Evolutionary conservation across 2,329 filamentous ascomycete genomes (phyloP).

Genomic region (Exophiala spinifera): DNA sequence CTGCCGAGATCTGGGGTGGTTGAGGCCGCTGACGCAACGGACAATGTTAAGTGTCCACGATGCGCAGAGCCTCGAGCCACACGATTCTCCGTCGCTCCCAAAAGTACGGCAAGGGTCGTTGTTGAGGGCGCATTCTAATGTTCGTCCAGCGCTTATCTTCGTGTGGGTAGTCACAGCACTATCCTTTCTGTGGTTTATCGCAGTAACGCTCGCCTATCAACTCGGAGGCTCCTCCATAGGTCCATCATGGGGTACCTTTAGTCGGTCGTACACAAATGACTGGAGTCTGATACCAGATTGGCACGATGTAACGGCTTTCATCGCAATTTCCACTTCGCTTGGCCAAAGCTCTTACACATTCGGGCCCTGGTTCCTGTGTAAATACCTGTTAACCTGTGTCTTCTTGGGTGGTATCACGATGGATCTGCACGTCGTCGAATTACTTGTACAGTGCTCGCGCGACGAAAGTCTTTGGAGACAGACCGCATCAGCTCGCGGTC

Average conservation of each 20-base stretch:
- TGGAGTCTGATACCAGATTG: conserved; percentile 2
- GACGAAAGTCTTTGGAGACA: conserved; percentile 5
- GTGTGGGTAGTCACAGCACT: neutral
- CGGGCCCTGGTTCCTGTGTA: conserved; percentile 1
- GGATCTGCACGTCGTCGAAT: neutral
- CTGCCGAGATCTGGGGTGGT: neutral
- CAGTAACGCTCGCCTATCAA: neutral
- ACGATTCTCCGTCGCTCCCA: neutral
- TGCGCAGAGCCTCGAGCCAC: neutral
- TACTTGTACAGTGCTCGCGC: conserved; percentile 1
- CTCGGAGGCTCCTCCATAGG: neutral
- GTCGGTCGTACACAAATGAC: conserved; percentile 2
- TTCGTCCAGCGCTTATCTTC: neutral
- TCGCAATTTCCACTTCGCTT: conserved; percentile 1
- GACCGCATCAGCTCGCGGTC: neutral
- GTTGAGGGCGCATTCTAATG: neutral
- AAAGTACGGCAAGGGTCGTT: neutral
- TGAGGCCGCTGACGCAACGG: neutral
- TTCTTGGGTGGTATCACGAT: neutral
- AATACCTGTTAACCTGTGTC: conserved; percentile 2
- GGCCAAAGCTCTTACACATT: conserved; percentile 3
- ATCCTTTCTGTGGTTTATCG: neutral
- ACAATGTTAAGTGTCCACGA: conserved; percentile 3
- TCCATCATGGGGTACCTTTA: conserved; percentile 1
- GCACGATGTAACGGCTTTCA: neutral